phyloP scores from a whole-genome alignment of 345 rosid species.

The Heritiera fomes region DNA sequence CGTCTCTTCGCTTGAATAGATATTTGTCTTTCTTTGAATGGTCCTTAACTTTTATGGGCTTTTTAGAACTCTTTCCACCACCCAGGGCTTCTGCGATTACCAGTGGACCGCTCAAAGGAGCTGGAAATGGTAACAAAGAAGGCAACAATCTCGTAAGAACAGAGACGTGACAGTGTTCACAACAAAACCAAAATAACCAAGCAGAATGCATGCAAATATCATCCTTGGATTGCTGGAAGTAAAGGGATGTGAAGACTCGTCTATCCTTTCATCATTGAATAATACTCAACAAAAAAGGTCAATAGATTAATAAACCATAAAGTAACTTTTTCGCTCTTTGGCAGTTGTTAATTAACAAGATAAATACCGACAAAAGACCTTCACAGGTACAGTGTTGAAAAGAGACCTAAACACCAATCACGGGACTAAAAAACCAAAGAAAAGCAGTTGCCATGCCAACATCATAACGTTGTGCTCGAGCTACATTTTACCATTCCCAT shows the following conservation, averaged over 20 bases:
- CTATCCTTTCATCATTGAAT: background rate
- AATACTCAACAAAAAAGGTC: background rate
- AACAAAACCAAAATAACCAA: slow-evolving; percentile 5
- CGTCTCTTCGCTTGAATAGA: slow-evolving; percentile 82
- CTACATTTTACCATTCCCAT: background rate
- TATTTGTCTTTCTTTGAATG: slow-evolving; percentile 70
- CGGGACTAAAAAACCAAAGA: background rate
- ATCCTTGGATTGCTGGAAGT: background rate
- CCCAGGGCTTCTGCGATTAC: slow-evolving; percentile 85
- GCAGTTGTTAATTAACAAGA: background rate
- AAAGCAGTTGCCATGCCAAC: background rate
- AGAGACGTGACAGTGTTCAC: slow-evolving; percentile 5
- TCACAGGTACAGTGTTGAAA: background rate
- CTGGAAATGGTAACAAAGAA: slow-evolving; percentile 43
- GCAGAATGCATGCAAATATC: background rate
- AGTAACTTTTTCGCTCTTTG: background rate
- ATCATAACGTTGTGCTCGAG: background rate
- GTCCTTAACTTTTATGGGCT: slow-evolving; percentile 71
- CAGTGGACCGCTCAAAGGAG: slow-evolving; percentile 95
- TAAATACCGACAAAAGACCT: background rate
- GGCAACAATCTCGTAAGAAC: slow-evolving; percentile 4
- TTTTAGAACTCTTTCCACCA: slow-evolving; percentile 60
- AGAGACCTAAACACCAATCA: background rate
- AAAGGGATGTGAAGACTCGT: background rate
- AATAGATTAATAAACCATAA: background rate